Evolutionary conservation across 306 rosid genomes (phyloP), one percentile per base, ranked within the genome.

Genomic region (Dalbergia oliveri): DNA sequence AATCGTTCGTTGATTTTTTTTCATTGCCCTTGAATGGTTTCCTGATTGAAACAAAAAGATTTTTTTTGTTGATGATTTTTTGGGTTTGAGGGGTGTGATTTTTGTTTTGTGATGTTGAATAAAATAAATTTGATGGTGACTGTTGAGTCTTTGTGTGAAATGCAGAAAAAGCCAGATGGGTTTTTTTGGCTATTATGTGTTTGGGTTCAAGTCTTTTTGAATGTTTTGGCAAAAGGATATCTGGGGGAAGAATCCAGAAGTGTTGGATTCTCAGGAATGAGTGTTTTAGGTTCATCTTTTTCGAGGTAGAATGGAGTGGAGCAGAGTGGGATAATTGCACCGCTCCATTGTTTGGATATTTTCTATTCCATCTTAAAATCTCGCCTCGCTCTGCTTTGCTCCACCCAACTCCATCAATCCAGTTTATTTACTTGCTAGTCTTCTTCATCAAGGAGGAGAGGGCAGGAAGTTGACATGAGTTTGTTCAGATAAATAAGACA

Each of bases 171-270:
- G 26, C 82, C 45, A 53, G 66, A 21, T 62, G 21, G 16, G 59
- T 0, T 37, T 60, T 39, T 6, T 56, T 33, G 41, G 21, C 13
- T 50, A 34, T 71, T 31, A 41, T 37, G 76, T 21, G 9, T 39
- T 43, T 69, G 15, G 34, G 15, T 66, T 39, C 62, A 18, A 2
- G 64, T 35, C 33, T 10, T 26, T 49, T 13, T 51, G 74, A 49
- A 47, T 69, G 35, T 71, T 77, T 19, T 83, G 69, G 71, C 61
- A 63, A 34, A 26, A 18, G 79, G 73, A 75, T 33, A 66, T 73
- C 56, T 66, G 51, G 44, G 76, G 49, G 41, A 10, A 13, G 54
- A 70, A 58, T 78, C 51, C 59, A 37, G 31, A 63, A 66, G 54
- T 18, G 21, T 78, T 77, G 71, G 66, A 73, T 59, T 83, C 73